Evolutionary conservation across 257 asterid genomes (phyloP).

Genomic region (Ehretia macrophylla): DNA sequence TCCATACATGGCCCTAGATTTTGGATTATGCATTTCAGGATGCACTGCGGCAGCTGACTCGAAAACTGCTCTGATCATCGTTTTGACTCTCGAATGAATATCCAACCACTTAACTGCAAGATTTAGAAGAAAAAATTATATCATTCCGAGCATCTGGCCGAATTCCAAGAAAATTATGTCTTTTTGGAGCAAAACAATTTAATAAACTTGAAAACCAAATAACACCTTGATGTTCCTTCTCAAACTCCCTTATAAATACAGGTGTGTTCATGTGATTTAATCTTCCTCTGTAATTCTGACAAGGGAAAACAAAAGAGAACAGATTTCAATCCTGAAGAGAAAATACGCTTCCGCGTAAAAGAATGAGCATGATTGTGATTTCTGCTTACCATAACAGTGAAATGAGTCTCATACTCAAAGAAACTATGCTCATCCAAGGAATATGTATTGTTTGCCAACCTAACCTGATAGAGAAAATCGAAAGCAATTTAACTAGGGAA

Average conservation of each 20-base stretch:
- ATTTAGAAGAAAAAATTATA: conserved; percentile 8
- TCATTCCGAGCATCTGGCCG: neutral
- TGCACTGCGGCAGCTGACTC: conserved; percentile 83
- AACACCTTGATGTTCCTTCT: conserved; percentile 80
- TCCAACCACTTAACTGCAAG: conserved; percentile 86
- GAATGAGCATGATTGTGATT: too few species aligned
- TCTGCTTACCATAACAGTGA: conserved; percentile 85
- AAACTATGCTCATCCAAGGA: conserved; percentile 74
- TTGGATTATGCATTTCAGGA: conserved; percentile 88
- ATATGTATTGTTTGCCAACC: conserved; percentile 84
- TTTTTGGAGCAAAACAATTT: too few species aligned
- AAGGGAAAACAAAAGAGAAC: conserved; percentile 7
- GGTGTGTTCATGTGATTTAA: conserved; percentile 75
- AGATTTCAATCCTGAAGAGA: conserved; percentile 9
- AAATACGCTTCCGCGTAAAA: neutral
- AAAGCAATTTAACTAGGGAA: conserved; percentile 3
- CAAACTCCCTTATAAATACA: conserved; percentile 78
- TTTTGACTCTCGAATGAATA: conserved; percentile 65
- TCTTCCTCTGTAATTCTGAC: conserved; percentile 86
- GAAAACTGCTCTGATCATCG: conserved; percentile 76
- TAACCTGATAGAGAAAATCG: conserved; percentile 48
- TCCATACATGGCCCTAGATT: conserved; percentile 93
- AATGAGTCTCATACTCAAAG: conserved; percentile 91
- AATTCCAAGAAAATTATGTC: neutral
- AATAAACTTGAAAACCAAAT: neutral